phyloP scores from a whole-genome alignment of 345 rosid species.

The Arabidopsis arenosa region DNA sequence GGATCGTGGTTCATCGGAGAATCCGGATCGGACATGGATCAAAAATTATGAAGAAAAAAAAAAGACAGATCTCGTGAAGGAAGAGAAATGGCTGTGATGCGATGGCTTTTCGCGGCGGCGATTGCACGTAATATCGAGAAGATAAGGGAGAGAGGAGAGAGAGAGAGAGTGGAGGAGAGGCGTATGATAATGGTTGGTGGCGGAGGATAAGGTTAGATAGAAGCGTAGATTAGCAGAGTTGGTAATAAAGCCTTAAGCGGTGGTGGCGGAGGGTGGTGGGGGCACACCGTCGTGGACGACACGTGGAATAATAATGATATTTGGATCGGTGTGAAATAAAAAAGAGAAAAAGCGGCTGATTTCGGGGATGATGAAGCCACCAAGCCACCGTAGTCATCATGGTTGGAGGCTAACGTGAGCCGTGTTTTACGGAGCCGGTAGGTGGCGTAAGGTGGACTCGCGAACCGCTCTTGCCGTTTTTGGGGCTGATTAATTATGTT shows the following conservation, averaged over 20 bases:
- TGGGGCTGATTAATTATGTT: constrained; percentile 9
- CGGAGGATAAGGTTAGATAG: constrained; percentile 45
- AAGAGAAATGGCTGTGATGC: constrained; percentile 32
- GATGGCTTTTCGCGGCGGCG: constrained; percentile 47
- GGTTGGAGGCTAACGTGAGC: constrained; percentile 56
- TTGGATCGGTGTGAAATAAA: constrained; percentile 38
- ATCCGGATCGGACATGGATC: constrained; percentile 50
- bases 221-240: constrained; percentile 35
- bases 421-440: constrained; percentile 45
- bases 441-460: constrained; percentile 38
- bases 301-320: constrained; percentile 42
- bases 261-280: constrained; percentile 44
- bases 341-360: constrained; percentile 64
- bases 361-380: constrained; percentile 42
- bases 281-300: constrained; percentile 47
- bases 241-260: constrained; percentile 23
- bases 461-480: constrained; percentile 37
- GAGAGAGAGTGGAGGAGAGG: constrained; percentile 37
- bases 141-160: constrained; percentile 41
- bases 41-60: not conserved
- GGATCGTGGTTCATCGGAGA: constrained; percentile 48
- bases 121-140: constrained; percentile 34
- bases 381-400: constrained; percentile 40
- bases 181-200: constrained; percentile 38
- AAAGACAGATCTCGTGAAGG: constrained; percentile 26